Evolutionary conservation across 805 yeast genomes (phyloP).

Genomic region (Pichia nanzhaoensis): DNA sequence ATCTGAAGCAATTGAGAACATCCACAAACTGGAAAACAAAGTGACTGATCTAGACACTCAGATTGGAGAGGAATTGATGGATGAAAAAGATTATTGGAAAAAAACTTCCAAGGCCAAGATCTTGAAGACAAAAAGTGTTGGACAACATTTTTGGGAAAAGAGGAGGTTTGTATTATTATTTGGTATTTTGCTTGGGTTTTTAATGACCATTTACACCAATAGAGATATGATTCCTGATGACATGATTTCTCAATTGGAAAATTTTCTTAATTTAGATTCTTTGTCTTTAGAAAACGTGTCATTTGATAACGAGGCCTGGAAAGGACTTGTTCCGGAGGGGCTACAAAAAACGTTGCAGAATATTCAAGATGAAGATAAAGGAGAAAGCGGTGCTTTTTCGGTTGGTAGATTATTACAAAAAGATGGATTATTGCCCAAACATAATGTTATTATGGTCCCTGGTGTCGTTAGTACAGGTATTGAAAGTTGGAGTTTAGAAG

Average conservation of each 20-base stretch:
- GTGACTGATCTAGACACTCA: slow-evolving; percentile 4
- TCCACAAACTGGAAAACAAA: slow-evolving; percentile 9
- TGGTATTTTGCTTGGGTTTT: slow-evolving; percentile 69
- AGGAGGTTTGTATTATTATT: slow-evolving; percentile 30
- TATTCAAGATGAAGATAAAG: slow-evolving; percentile 39
- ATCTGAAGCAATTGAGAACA: slow-evolving; percentile 1
- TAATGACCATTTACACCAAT: slow-evolving; percentile 55
- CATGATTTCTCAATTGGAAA: slow-evolving; percentile 43
- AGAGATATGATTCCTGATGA: slow-evolving; percentile 34
- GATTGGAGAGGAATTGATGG: slow-evolving; percentile 2
- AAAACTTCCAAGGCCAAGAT: neutral
- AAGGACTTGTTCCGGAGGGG: slow-evolving; percentile 61
- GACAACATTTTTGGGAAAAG: slow-evolving; percentile 16
- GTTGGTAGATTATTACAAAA: slow-evolving; percentile 64
- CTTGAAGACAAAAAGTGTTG: slow-evolving; percentile 1
- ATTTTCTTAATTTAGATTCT: slow-evolving; percentile 47
- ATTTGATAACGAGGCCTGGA: slow-evolving; percentile 66
- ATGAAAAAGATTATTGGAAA: neutral
- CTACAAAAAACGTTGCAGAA: slow-evolving; percentile 55
- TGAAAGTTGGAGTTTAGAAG: slow-evolving; percentile 85
- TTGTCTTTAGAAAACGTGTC: slow-evolving; percentile 46
- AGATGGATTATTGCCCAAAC: slow-evolving; percentile 46
- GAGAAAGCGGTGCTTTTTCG: slow-evolving; percentile 76
- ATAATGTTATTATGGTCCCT: slow-evolving; percentile 89
- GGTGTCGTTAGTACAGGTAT: slow-evolving; percentile 95